A percentile compares a stretch with the other conserved stretches of the same genome.
Evolutionary conservation across 108 stramenopile species (phyloP).

Genomic region (Aurantiochytrium sp.): DNA sequence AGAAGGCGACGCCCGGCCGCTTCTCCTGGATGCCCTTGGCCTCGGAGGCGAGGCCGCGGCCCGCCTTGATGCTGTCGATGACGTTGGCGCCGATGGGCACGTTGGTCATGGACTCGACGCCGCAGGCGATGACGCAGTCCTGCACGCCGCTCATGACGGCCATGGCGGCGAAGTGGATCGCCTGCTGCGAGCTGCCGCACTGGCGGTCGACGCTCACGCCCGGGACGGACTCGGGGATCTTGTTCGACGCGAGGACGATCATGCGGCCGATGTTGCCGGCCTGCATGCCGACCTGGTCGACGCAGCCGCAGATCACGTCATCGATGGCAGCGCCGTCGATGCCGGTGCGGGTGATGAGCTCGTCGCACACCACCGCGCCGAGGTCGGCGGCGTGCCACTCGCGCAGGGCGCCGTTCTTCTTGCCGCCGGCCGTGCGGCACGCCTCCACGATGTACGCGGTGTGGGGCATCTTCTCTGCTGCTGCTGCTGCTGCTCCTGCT

Average conservation of each 20-base stretch:
- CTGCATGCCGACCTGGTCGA: conserved; percentile 32
- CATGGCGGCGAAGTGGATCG: conserved; percentile 48
- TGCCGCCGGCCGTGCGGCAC: conserved; percentile 20
- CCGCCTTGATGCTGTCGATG: neutral
- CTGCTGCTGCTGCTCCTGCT: neutral
- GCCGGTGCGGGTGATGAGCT: conserved; percentile 18
- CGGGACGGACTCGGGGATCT: conserved; percentile 42
- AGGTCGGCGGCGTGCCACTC: conserved; percentile 21
- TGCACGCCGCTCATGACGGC: conserved; percentile 47
- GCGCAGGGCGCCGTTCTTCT: conserved; percentile 28
- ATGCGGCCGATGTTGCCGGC: conserved; percentile 42
- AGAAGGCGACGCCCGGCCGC: conserved; percentile 41
- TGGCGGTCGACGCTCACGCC: conserved; percentile 58
- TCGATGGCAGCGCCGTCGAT: conserved; percentile 39
- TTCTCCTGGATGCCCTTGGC: conserved; percentile 40
- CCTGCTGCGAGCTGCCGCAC: conserved; percentile 58
- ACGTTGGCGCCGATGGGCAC: conserved; percentile 36
- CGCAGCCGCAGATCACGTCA: conserved; percentile 42
- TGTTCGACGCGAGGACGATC: conserved; percentile 28
- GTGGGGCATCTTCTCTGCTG: conserved; percentile 1
- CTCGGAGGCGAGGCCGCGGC: conserved; percentile 31
- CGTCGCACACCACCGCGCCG: conserved; percentile 25
- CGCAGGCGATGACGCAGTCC: conserved; percentile 46
- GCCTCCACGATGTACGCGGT: conserved; percentile 3
- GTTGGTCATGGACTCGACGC: conserved; percentile 54